phyloP scores from a whole-genome alignment of 208 protist genomes.

The Acanthamoeba healyi region DNA sequence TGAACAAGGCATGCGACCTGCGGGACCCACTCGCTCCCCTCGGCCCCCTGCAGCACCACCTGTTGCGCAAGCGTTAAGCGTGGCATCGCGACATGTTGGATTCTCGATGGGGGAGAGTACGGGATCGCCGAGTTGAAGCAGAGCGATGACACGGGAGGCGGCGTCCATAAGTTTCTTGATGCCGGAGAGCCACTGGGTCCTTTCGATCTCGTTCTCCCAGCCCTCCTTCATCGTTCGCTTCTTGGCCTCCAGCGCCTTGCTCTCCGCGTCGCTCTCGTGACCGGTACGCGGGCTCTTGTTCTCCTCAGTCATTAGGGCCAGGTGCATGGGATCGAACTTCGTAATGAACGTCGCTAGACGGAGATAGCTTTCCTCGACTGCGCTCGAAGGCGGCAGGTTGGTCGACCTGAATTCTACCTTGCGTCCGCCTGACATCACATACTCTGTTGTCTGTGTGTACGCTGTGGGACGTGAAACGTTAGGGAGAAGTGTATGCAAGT shows the following conservation, averaged over 20 bases:
- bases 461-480: neutral
- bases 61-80: neutral
- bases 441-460: constrained; percentile 10
- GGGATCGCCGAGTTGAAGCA: constrained; percentile 43
- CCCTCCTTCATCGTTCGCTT: constrained; percentile 2
- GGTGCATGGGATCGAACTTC: neutral
- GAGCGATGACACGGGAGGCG: constrained; percentile 23
- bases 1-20: constrained; percentile 40
- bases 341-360: neutral
- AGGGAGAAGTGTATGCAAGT: neutral
- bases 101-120: too few relatives aligned
- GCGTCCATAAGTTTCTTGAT: constrained; percentile 54
- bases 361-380: constrained; percentile 10
- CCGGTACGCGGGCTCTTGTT: neutral
- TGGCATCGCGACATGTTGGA: neutral
- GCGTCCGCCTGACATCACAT: constrained; percentile 17
- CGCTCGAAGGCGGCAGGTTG: constrained; percentile 27
- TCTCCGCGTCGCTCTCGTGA: neutral
- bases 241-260: neutral
- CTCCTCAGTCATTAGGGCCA: neutral
- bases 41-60: constrained; percentile 2
- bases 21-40: constrained; percentile 49
- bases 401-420: constrained; percentile 40
- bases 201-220: constrained; percentile 38
- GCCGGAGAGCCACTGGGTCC: constrained; percentile 36